Conservation (phyloP, 164 flowering plant genomes). For the Magnolia changhungtana region DNA sequence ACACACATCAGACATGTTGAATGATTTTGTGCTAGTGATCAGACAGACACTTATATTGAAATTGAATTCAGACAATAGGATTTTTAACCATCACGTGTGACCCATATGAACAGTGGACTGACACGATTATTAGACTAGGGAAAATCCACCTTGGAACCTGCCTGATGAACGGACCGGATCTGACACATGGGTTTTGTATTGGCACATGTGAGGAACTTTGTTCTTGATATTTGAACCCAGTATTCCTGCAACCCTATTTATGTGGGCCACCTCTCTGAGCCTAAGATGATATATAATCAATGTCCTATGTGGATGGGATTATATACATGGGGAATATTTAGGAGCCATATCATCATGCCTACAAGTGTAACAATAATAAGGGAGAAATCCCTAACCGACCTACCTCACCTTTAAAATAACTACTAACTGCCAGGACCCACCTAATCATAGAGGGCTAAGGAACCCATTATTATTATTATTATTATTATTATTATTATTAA, state of each 20-base stretch:
- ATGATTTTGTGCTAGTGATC: no score
- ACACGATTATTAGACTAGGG: no score
- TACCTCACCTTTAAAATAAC: conserved; percentile 31
- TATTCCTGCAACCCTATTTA: not conserved
- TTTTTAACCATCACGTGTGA: no score
- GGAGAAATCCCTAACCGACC: conserved; percentile 20
- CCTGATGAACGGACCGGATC: not conserved
- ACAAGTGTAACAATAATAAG: not conserved
- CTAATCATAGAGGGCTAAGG: conserved; percentile 5
- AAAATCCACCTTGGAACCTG: not conserved
- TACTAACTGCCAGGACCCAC: conserved; percentile 35
- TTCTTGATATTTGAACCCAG: not conserved
- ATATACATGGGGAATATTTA: conserved; percentile 4
- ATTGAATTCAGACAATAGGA: no score
- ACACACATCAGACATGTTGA: no score
- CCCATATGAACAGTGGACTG: no score
- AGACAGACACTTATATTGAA: no score
- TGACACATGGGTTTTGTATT: not conserved
- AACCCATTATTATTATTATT: not conserved
- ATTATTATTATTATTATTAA: not conserved
- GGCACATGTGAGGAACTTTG: not conserved
- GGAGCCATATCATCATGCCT: not conserved
- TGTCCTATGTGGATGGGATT: not conserved
- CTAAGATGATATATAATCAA: not conserved
- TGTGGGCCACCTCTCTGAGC: not conserved